Evolutionary conservation across 2,329 filamentous ascomycete species (phyloP), one percentile per base, ranked within the genome.

Genomic region (Hortaea werneckii): DNA sequence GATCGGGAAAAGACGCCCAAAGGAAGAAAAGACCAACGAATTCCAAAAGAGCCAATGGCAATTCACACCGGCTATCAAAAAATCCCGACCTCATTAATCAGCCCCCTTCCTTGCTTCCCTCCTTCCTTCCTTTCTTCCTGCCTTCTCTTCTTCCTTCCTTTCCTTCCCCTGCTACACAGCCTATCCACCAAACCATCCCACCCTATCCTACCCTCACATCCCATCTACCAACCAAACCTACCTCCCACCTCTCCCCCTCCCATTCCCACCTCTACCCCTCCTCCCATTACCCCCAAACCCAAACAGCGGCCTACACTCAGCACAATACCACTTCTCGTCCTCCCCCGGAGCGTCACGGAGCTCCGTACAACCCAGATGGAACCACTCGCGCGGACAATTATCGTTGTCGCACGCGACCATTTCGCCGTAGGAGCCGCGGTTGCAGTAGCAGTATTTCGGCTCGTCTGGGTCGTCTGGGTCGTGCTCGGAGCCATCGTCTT

Each of bases 321-420:
- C 68, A 60, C 75, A 78, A 59, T 70, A 78, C 75, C 75, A 78
- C 41, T 51, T 58, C 46, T 66, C 62, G 28, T 73, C 75, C 48
- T 76, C 74, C 41, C 70, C 69, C 0, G 79, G 79, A 53, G 79
- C 75, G 54, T 75, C 74, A 38, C 73, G 77, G 56, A 83, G 65
- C 13, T 77, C 76, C 43, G 81, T 77, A 55, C 79, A 83, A 37
- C 73, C 76, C 61, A 80, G 72, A 67, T 83, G 79, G 62, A 83
- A 83, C 79, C 79, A 83, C 59, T 83, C 78, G 51, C 77, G 74
- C 9, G 75, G 72, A 64, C 79, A 83, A 46, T 72, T 68, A 34
- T 79, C 76, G 58, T 82, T 82, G 60, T 83, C 79, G 57, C 79
- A 83, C 9, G 77, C 79, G 37, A 83, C 76, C 79, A 83, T 83